A percentile compares a stretch with the other conserved stretches of the same genome.
Evolutionary conservation across 2,329 filamentous ascomycete species (phyloP).

Genomic region (Neofusicoccum laricinum): DNA sequence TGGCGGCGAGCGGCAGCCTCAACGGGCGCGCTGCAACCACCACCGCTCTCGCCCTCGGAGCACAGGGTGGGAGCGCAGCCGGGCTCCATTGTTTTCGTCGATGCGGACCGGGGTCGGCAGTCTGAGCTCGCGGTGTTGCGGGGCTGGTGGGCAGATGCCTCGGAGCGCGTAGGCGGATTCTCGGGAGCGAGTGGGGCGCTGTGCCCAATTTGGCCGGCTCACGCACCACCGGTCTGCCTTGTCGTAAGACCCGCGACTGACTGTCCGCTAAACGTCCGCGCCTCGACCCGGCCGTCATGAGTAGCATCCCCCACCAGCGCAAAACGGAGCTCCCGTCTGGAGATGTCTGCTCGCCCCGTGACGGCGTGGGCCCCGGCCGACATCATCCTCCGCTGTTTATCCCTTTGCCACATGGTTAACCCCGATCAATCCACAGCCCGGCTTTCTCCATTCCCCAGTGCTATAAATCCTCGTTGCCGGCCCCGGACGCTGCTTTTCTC

Average conservation of each 20-base stretch:
- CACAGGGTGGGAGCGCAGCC: background rate
- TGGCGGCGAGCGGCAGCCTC: background rate
- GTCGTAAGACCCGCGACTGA: slow-evolving; percentile 6
- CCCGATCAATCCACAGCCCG: slow-evolving; percentile 8
- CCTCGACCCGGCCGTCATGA: slow-evolving; percentile 9
- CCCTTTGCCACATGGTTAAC: slow-evolving; percentile 15
- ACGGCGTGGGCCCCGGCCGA: slow-evolving; percentile 4
- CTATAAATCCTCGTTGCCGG: slow-evolving; percentile 8
- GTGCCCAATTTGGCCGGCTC: slow-evolving; percentile 1
- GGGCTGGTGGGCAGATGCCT: slow-evolving; percentile 4
- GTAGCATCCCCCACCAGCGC: slow-evolving; percentile 16
- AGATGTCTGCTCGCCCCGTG: slow-evolving; percentile 16
- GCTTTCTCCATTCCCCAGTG: slow-evolving; percentile 1
- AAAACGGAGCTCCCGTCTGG: slow-evolving; percentile 7
- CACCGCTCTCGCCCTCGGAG: background rate
- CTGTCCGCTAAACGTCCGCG: slow-evolving; percentile 1
- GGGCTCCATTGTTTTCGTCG: background rate
- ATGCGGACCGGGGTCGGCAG: slow-evolving; percentile 1
- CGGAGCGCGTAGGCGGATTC: slow-evolving; percentile 10
- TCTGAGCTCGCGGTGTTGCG: background rate
- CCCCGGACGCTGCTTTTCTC: background rate
- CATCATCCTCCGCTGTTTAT: slow-evolving; percentile 9
- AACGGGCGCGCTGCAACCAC: background rate
- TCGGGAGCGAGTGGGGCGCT: slow-evolving; percentile 10
- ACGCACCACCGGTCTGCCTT: slow-evolving; percentile 1